Percentiles rank a stretch among this genome's conserved stretches.
Evolutionary conservation across 257 asterid genomes (phyloP).

Genomic region (Gardenia jasminoides): DNA sequence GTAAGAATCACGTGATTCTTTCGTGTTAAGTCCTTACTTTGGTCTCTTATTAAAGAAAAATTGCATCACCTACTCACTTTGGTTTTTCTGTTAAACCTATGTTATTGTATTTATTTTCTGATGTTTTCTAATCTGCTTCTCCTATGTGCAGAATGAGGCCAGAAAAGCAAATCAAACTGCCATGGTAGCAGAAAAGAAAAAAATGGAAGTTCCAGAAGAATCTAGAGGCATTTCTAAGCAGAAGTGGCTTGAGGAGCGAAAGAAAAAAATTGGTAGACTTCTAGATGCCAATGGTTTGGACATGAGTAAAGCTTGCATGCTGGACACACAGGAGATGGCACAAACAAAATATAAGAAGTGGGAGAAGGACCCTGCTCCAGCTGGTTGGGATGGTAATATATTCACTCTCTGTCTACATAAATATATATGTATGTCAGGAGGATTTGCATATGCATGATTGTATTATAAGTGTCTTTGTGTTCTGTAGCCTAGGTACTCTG

Average conservation of each 20-base stretch:
- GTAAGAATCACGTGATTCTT: conserved; percentile 30
- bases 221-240: conserved; percentile 93
- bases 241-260: conserved; percentile 96
- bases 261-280: conserved; percentile 85
- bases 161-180: conserved; percentile 93
- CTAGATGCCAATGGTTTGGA: conserved; percentile 92
- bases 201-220: conserved; percentile 63
- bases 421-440: not conserved
- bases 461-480: not conserved
- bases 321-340: conserved; percentile 88
- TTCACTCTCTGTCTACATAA: not conserved
- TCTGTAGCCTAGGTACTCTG: not conserved
- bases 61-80: not conserved
- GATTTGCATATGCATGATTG: not conserved
- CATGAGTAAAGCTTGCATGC: conserved; percentile 88
- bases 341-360: conserved; percentile 84
- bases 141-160: conserved; percentile 60
- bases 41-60: not conserved
- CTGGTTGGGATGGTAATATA: conserved; percentile 91
- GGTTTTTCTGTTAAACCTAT: not conserved
- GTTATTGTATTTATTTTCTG: not conserved
- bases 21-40: not conserved
- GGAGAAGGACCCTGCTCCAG: conserved; percentile 95
- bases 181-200: conserved; percentile 83
- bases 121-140: conserved; percentile 12